Evolutionary conservation across 345 rosid genomes (phyloP).

Genomic region (Citrus reticulata): DNA sequence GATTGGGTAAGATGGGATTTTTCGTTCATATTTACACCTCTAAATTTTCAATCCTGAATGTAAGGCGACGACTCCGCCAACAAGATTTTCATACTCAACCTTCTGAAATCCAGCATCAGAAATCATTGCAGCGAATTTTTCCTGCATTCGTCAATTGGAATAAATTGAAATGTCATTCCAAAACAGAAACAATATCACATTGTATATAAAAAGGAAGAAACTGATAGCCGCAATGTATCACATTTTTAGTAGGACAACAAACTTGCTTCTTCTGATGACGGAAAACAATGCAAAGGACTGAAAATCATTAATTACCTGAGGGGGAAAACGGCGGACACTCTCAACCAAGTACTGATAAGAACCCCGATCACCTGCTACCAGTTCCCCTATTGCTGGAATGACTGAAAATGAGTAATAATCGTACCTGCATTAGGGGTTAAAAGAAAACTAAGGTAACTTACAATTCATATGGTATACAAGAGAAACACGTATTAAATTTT

Average conservation of each 20-base stretch:
- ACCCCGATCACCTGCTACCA: conserved; percentile 73
- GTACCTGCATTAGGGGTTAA: conserved; percentile 48
- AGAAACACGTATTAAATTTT: neutral
- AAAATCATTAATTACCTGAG: conserved; percentile 51
- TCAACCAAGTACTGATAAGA: conserved; percentile 94
- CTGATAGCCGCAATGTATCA: too few species aligned
- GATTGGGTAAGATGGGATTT: neutral
- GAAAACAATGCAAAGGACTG: neutral
- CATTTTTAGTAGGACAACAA: neutral
- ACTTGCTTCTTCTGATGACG: neutral
- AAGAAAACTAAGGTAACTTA: neutral
- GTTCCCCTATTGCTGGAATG: conserved; percentile 79
- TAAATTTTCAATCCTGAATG: conserved; percentile 79
- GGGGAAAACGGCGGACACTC: conserved; percentile 88
- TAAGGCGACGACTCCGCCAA: conserved; percentile 90
- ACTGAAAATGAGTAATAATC: conserved; percentile 79
- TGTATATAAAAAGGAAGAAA: neutral
- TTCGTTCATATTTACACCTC: neutral
- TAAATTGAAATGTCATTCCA: neutral
- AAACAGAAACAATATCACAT: neutral
- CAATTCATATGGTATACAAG: neutral
- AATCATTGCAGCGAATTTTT: conserved; percentile 81
- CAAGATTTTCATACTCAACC: conserved; percentile 94
- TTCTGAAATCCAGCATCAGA: conserved; percentile 89
- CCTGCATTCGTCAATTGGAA: conserved; percentile 42